Evolutionary conservation across 139 green algal species (phyloP), one percentile per base, ranked within the genome.

Genomic region (Chlamydomonas sp.): DNA sequence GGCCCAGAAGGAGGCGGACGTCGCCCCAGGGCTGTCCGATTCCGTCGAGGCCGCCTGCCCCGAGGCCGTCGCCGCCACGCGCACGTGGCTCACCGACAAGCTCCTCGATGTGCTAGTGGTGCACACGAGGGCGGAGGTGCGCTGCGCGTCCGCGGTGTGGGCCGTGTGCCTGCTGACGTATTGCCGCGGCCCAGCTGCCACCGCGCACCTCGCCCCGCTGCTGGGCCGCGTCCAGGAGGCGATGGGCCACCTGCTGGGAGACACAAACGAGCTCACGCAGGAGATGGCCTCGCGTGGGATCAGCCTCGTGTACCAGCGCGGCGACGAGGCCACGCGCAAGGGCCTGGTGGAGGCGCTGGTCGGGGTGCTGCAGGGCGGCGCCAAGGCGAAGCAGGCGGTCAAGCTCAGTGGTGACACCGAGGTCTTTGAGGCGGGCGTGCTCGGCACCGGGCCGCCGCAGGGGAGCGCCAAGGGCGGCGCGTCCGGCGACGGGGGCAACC

Each of bases 201-300:
- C n/a, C n/a, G n/a, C n/a, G n/a, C 48, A 35, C 37, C 60, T 97
- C 35, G 48, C 77, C 35, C 48, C 50, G 0, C 69, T 73, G 47
- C 84, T 96, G 67, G 60, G 80, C n/a, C 36, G 76, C 29, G 39
- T 75, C 5, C 81, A 95, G 77, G 84, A 85, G 3, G 83, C 83
- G 28, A 86, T 97, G 61, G 82, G 70, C 0, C 38, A 66, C 3
- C 82, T 96, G 70, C 83, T 97, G 71, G 91, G 87, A 1, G 91
- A 96, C 68, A 24, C 64, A 35, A 87, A 90, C 72, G 90, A 96
- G 71, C 78, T 64, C 24, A 64, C 54, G 30, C 54, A 64, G 78
- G 88, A 92, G 74, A 88, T 93, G 79, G 86, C 88, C 0, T 85
- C 76, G 0, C 81, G 83, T 1, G 93, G 89, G 4, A 81, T 98